Base-by-base conservation (phyloP, 1,139 yeast species). In the Zygosaccharomyces pseudobailii region DNA sequence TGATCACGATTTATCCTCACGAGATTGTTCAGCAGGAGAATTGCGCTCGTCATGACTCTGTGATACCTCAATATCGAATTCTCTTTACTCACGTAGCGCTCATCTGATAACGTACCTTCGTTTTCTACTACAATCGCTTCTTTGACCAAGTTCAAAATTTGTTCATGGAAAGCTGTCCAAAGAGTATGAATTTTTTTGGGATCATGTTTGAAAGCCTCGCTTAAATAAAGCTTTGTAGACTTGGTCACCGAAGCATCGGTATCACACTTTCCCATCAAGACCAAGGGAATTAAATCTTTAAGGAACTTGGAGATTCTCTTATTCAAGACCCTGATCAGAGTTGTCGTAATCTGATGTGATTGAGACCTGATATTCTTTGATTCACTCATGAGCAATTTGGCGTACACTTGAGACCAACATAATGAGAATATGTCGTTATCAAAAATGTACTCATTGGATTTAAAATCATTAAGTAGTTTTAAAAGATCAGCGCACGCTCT, bases 401-500 rank as follows among this genome's bases (percentile, higher is more conserved):
- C 84, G 59, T 87, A 90, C 37, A 87, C 57, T 62, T 87, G 95
- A 30, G 86, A 73, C 95, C 96, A 89, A 3, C 88, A 75, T 6
- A 78, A 69, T 6, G 82, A 60, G 2, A 77, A 74, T 50, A 78
- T 55, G 40, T 84, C 83, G 51, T 79, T 76, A 23, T 67, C 66
- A 42, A 71, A 68, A 23, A 65, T 41, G 17, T 58, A 59, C 7
- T 62, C 59, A 4, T 65, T 57, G 3, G 63, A 61, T 3, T 66
- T 60, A 4, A 64, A 50, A n/a, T 63, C 62, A 2, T 55, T 56
- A 4, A 76, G 56, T 19, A 68, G 56, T 1, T 58, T 55, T 2
- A 59, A 51, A 30, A 90, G 67, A 34, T 87, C 95, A 8, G 58
- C 66, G 31, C 88, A 69, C 0, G 95, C 89, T 60, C 84, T 86